These are phyloP conservation scores for Vaccinium vitisidaea DNA, from an alignment of 148 eudicot genomes.

Conservation along the genomic window DNA sequence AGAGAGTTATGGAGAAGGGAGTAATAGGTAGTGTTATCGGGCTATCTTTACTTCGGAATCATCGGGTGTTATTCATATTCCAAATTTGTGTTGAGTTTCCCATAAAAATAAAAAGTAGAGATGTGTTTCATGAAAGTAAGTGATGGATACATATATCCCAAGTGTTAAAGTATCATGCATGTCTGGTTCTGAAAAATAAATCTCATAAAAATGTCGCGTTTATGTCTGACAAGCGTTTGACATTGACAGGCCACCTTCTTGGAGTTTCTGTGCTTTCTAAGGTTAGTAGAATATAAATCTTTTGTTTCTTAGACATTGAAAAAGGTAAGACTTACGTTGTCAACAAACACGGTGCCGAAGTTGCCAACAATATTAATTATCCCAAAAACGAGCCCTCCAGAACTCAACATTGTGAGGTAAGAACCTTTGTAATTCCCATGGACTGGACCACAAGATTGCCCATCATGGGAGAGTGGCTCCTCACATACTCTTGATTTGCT, in stretches of 20 bases:
- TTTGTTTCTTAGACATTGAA: background rate
- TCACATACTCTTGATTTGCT: constrained; percentile 70
- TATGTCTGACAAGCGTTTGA: background rate
- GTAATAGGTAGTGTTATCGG: background rate
- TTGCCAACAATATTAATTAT: constrained; percentile 92
- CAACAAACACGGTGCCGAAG: constrained; percentile 95
- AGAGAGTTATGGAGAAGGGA: background rate
- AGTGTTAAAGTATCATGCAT: background rate
- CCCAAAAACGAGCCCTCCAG: constrained; percentile 87
- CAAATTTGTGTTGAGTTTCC: background rate
- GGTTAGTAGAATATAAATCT: background rate
- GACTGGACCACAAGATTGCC: constrained; percentile 91
- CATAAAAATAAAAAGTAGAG: background rate
- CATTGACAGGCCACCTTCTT: background rate
- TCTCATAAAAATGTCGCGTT: background rate
- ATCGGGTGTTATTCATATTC: background rate
- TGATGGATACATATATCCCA: background rate
- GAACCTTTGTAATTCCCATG: constrained; percentile 82
- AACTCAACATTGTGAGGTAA: constrained; percentile 88
- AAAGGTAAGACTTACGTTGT: constrained; percentile 61
- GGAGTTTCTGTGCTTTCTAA: background rate
- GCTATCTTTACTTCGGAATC: background rate
- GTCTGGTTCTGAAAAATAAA: background rate
- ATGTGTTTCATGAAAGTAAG: background rate
- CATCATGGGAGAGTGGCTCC: constrained; percentile 67